Percentiles rank a stretch among this genome's conserved stretches.
Conservation (phyloP, 2,329 filamentous ascomycete species). For the Neofusicoccum sp. region DNA sequence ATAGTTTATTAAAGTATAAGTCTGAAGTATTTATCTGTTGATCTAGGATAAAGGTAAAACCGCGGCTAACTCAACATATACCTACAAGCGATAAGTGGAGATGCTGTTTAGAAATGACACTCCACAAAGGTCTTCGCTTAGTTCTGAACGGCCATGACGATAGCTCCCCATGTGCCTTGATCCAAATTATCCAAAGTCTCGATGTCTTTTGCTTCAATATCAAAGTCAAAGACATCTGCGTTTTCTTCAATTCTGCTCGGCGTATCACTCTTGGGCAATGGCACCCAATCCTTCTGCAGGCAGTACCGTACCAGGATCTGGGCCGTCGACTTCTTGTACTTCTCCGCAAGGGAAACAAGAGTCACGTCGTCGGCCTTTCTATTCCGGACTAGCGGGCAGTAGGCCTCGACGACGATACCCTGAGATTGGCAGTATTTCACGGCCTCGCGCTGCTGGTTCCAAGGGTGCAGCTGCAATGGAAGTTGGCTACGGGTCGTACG, state of each 20-base stretch:
- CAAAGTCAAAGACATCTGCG: constrained; percentile 36
- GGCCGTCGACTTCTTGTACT: constrained; percentile 70
- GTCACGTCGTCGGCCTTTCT: constrained; percentile 68
- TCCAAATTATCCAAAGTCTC: constrained; percentile 34
- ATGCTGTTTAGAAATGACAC: too few species aligned
- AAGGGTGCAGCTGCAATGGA: constrained; percentile 62
- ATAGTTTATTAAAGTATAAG: too few species aligned
- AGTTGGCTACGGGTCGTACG: constrained; percentile 1
- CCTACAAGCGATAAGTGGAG: too few species aligned
- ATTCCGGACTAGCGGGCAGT: constrained; percentile 67
- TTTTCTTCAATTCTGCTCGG: constrained; percentile 35
- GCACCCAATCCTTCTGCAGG: constrained; percentile 64
- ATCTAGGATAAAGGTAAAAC: too few species aligned
- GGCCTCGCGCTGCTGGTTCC: constrained; percentile 63
- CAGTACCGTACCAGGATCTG: constrained; percentile 81
- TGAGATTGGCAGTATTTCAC: constrained; percentile 58
- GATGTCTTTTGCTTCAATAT: constrained; percentile 37
- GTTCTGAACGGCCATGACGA: constrained; percentile 33
- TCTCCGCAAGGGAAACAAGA: constrained; percentile 64
- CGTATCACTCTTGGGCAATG: constrained; percentile 41
- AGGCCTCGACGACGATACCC: constrained; percentile 61
- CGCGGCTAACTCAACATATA: too few species aligned
- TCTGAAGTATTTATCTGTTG: too few species aligned
- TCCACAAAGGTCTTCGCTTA: background rate
- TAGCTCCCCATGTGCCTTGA: constrained; percentile 31